Percentiles rank a stretch among this genome's conserved stretches.
Evolutionary conservation across 2,329 filamentous ascomycete genomes (phyloP).

Genomic region (Diaporthe amygdali): DNA sequence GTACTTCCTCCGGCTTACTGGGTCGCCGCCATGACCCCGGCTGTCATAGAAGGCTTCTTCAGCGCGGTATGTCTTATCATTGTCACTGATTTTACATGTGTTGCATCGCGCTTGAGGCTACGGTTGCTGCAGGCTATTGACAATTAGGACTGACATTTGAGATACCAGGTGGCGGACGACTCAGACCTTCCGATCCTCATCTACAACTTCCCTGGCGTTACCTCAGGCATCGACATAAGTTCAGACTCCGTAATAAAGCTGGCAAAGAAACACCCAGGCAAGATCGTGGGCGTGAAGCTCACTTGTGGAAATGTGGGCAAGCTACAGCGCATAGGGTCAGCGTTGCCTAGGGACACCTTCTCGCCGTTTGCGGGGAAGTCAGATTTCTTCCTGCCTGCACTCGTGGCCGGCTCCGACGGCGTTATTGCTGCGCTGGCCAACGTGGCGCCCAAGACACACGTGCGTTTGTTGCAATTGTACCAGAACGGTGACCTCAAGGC

Average conservation of each 20-base stretch:
- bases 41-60: background rate
- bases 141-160: background rate
- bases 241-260: background rate
- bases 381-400: slow-evolving; percentile 47
- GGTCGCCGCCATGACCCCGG: background rate
- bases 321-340: slow-evolving; percentile 56
- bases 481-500: slow-evolving; percentile 38
- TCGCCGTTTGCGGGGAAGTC: slow-evolving; percentile 44
- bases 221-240: background rate
- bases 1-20: slow-evolving; percentile 7
- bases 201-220: slow-evolving; percentile 6
- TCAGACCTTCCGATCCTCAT: background rate
- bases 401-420: slow-evolving; percentile 45
- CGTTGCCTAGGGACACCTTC: slow-evolving; percentile 37
- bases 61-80: background rate
- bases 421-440: slow-evolving; percentile 48
- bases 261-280: background rate
- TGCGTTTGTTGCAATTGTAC: slow-evolving; percentile 40
- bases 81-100: too few species aligned
- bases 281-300: slow-evolving; percentile 11
- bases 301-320: slow-evolving; percentile 47
- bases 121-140: background rate
- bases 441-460: slow-evolving; percentile 37
- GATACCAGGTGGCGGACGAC: background rate
- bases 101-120: too few species aligned